Evolutionary conservation across 208 protist species (phyloP).

Genomic region (Trypanosoma conorhini): DNA sequence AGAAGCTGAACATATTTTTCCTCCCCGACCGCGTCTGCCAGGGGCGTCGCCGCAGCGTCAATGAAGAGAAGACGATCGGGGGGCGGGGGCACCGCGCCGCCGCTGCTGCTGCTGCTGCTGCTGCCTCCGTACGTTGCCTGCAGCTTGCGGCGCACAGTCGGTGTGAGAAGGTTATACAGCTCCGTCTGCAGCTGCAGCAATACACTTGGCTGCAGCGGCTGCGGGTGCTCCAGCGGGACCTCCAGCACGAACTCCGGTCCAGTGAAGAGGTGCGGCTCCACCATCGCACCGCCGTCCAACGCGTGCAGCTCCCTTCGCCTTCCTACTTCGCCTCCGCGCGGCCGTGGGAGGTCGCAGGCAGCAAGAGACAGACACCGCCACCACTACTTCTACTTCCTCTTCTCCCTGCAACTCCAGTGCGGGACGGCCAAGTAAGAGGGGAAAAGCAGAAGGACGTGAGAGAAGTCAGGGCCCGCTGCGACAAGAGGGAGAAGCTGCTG

Average conservation of each 20-base stretch:
- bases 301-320: slow-evolving; percentile 30
- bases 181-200: slow-evolving; percentile 94
- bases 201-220: slow-evolving; percentile 93
- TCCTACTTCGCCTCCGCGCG: not conserved
- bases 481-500: not conserved
- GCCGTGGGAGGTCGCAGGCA: slow-evolving; percentile 90
- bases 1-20: slow-evolving; percentile 3
- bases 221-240: slow-evolving; percentile 73
- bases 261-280: slow-evolving; percentile 98
- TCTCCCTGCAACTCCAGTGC: not conserved
- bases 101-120: not conserved
- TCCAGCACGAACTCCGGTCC: slow-evolving; percentile 94
- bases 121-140: slow-evolving; percentile 50
- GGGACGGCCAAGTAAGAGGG: not conserved
- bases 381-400: not conserved
- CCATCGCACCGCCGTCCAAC: slow-evolving; percentile 95
- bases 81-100: slow-evolving; percentile 34
- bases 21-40: not conserved
- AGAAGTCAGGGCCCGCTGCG: not conserved
- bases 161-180: slow-evolving; percentile 81
- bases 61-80: slow-evolving; percentile 41
- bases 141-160: slow-evolving; percentile 61
- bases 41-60: not conserved
- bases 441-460: not conserved
- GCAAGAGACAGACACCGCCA: not conserved